These are phyloP conservation scores for Ceratocystis destructans DNA, from an alignment of 2,329 filamentous ascomycete species.

Conservation along the genomic window DNA sequence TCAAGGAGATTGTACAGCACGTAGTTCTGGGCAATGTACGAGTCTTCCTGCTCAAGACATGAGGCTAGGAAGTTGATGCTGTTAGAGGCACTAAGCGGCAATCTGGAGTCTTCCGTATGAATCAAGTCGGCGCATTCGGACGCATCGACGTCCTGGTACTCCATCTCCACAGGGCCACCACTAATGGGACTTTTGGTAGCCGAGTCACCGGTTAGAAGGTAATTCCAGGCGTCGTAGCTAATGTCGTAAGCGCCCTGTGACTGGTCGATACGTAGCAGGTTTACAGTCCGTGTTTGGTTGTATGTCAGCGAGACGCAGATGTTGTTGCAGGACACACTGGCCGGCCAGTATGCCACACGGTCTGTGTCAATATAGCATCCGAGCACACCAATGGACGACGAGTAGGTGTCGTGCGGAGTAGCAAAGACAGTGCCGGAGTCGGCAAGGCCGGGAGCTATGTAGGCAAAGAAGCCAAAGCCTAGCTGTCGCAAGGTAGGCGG, in stretches of 20 bases:
- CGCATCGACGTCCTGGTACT: conserved; percentile 36
- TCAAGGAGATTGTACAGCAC: conserved; percentile 41
- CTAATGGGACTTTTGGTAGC: conserved; percentile 33
- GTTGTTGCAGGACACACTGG: conserved; percentile 38
- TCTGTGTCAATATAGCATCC: conserved; percentile 49
- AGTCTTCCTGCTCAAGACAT: conserved; percentile 32
- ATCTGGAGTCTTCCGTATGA: conserved; percentile 34
- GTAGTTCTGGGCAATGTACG: conserved; percentile 41
- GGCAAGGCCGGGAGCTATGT: conserved; percentile 21
- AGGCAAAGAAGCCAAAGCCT: background rate
- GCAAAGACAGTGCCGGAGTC: conserved; percentile 26
- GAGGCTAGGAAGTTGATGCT: conserved; percentile 40
- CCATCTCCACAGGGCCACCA: conserved; percentile 39
- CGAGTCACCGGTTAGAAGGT: conserved; percentile 37
- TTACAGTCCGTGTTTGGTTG: conserved; percentile 33
- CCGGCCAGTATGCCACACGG: conserved; percentile 48
- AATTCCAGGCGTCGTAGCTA: conserved; percentile 49
- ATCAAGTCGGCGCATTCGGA: conserved; percentile 39
- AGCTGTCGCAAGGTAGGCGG: background rate
- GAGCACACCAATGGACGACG: conserved; percentile 43
- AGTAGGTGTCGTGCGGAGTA: conserved; percentile 44
- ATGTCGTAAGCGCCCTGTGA: conserved; percentile 45
- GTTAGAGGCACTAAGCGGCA: conserved; percentile 43
- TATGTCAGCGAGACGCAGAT: conserved; percentile 42
- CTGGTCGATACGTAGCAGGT: conserved; percentile 45